A percentile compares a stretch with the other conserved stretches of the same genome.
Evolutionary conservation across 805 yeast species (phyloP).

Genomic region (Wickerhamiella sorbophila): DNA sequence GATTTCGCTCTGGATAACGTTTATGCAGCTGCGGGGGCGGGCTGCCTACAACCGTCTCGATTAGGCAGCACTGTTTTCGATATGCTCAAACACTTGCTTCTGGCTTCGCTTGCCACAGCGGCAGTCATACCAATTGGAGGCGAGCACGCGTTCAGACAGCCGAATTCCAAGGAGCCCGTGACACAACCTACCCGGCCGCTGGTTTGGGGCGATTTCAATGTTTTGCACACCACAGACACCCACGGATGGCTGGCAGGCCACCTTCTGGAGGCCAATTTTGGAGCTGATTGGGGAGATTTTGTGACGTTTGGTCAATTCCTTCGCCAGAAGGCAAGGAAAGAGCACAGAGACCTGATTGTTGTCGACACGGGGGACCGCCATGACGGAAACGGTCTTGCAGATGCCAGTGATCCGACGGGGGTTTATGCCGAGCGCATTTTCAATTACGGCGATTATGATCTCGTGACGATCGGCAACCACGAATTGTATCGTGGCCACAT

Average conservation of each 20-base stretch:
- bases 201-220: constrained; percentile 59
- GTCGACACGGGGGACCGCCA: constrained; percentile 86
- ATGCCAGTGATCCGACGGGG: constrained; percentile 62
- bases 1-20: too few relatives aligned
- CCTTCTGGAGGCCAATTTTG: constrained; percentile 40
- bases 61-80: too few relatives aligned
- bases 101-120: not conserved
- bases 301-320: constrained; percentile 47
- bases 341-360: constrained; percentile 47
- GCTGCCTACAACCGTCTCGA: too few relatives aligned
- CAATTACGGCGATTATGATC: constrained; percentile 48
- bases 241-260: constrained; percentile 96
- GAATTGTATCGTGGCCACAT: constrained; percentile 62
- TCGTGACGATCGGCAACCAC: constrained; percentile 79
- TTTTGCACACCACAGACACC: constrained; percentile 90
- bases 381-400: constrained; percentile 79
- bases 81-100: too few relatives aligned
- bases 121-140: not conserved
- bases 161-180: not conserved
- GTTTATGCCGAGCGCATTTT: constrained; percentile 44
- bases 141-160: not conserved
- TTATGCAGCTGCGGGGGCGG: too few relatives aligned
- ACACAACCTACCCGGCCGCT: constrained; percentile 33
- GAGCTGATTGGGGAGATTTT: constrained; percentile 89
- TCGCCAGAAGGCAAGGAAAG: constrained; percentile 29